Percentiles rank a stretch among this genome's conserved stretches.
These are phyloP conservation scores for Eimeria necatrix DNA, from an alignment of 169 alveolate genomes.

Conservation along the genomic window DNA sequence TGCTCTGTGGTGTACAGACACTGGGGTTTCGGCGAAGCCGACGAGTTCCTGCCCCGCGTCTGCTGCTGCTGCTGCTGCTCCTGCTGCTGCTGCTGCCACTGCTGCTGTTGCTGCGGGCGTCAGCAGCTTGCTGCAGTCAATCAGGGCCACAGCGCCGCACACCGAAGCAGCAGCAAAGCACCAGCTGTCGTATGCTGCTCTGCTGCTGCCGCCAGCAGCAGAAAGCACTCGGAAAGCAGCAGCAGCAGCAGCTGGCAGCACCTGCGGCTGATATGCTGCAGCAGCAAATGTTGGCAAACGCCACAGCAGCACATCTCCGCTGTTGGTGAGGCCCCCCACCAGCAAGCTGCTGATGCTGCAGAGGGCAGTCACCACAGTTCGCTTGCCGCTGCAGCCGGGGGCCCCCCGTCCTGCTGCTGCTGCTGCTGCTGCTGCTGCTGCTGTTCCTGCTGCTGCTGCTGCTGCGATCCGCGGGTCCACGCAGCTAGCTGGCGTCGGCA, in stretches of 20 bases:
- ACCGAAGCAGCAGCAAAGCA: constrained; percentile 73
- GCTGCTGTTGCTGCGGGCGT: constrained; percentile 70
- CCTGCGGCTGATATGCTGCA: constrained; percentile 62
- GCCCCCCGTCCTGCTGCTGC: constrained; percentile 12
- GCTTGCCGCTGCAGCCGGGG: constrained; percentile 31
- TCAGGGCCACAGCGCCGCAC: constrained; percentile 40
- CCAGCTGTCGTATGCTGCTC: constrained; percentile 60
- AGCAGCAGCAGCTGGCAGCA: constrained; percentile 38
- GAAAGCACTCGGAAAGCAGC: constrained; percentile 50
- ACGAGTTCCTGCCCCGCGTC: constrained; percentile 2
- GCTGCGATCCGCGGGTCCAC: background rate
- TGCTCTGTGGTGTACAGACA: constrained; percentile 60
- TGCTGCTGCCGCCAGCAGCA: constrained; percentile 72
- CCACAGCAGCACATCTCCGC: constrained; percentile 70
- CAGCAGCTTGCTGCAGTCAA: constrained; percentile 77
- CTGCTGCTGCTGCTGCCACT: constrained; percentile 25
- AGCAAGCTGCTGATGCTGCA: constrained; percentile 64
- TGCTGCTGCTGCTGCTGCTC: background rate
- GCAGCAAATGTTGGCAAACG: constrained; percentile 26
- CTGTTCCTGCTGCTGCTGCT: constrained; percentile 27
- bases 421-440: constrained; percentile 39
- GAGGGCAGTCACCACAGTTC: constrained; percentile 15
- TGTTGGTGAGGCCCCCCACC: constrained; percentile 61
- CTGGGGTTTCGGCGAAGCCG: constrained; percentile 71
- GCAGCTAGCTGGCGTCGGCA: constrained; percentile 68